Evolutionary conservation across 805 yeast genomes (phyloP).

Genomic region (Tetrapisispora fleetii): DNA sequence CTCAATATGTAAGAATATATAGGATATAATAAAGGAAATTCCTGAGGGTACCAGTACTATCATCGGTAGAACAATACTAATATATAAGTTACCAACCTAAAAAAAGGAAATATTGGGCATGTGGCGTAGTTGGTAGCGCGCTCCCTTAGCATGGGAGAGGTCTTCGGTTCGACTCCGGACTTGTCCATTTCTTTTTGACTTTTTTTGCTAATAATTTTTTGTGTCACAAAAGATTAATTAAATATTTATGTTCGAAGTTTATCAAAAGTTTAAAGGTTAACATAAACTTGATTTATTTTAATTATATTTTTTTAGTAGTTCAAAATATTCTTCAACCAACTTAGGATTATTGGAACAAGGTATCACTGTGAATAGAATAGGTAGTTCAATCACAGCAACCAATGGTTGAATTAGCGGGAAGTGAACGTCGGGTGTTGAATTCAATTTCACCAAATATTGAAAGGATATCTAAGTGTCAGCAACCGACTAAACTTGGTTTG

Average conservation of each 20-base stretch:
- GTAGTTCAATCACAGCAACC: not conserved
- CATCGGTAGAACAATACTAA: too few relatives aligned
- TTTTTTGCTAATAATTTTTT: not conserved
- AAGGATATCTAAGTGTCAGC: not conserved
- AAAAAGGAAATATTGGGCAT: constrained; percentile 37
- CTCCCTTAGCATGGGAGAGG: constrained; percentile 73
- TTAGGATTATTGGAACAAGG: too few relatives aligned
- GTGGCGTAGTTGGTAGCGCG: constrained; percentile 81
- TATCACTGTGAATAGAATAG: too few relatives aligned
- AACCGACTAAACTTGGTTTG: not conserved
- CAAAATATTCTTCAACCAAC: too few relatives aligned
- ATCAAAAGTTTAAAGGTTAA: too few relatives aligned
- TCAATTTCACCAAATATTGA: not conserved
- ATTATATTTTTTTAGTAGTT: too few relatives aligned
- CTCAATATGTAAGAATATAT: too few relatives aligned
- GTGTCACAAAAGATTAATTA: not conserved
- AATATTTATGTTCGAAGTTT: too few relatives aligned
- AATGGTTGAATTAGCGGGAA: not conserved
- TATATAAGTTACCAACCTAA: too few relatives aligned
- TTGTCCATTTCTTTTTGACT: constrained; percentile 46
- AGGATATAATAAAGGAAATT: too few relatives aligned
- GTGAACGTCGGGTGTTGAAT: not conserved
- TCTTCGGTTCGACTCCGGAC: constrained; percentile 75
- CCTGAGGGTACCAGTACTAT: too few relatives aligned
- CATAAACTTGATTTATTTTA: too few relatives aligned